Base-by-base conservation (phyloP, 257 asterid genomes). In the Solanum verrucosum region DNA sequence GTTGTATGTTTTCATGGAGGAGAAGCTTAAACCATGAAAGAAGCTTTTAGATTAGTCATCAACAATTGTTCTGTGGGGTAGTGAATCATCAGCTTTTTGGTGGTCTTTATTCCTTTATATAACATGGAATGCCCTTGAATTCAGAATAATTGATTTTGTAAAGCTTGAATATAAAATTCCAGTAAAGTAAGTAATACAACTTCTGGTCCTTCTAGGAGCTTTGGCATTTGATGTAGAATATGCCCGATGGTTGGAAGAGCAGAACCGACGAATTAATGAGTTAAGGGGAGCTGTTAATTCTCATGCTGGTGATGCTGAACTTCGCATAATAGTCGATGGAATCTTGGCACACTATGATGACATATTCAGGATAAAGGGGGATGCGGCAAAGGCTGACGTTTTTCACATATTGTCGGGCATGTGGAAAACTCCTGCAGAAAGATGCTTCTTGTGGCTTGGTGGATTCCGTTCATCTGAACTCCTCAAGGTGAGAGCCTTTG, bases 381-480 rank as follows among this genome's bases (percentile, higher is more conserved):
- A 95, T 35, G 99, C 98, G 44, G 99, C 99, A 18, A 97, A 96
- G 90, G 90, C 98, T 27, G 99, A 96, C 4, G 98, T 96, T 91
- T 96, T 96, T 86, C 99, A 96, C 92, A 95, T 96, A 79, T 90
- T 96, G 90, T 95, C 99, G 3, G 99, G 99, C 91, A 96, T 95
- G 98, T 96, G 99, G 99, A 95, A 94, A 89, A 96, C 99, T 21
- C 98, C 99, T 38, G 98, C 99, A 44, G 99, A 96, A 89, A 92
- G 99, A 88, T 96, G 99, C 91, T 96, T 96, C 90, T 93, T 95
- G 81, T 95, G 99, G 99, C 98, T 96, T 27, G 99, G 99, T 88
- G 98, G 99, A 71, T 96, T 95, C 91, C 99, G 99, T 85, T 92
- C 98, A 20, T 96, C 99, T 63, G 99, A 96, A 91, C 96, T 96